These are phyloP conservation scores for Zygoascus bituminiphila DNA, from an alignment of 805 yeast genomes.

Conservation along the genomic window DNA sequence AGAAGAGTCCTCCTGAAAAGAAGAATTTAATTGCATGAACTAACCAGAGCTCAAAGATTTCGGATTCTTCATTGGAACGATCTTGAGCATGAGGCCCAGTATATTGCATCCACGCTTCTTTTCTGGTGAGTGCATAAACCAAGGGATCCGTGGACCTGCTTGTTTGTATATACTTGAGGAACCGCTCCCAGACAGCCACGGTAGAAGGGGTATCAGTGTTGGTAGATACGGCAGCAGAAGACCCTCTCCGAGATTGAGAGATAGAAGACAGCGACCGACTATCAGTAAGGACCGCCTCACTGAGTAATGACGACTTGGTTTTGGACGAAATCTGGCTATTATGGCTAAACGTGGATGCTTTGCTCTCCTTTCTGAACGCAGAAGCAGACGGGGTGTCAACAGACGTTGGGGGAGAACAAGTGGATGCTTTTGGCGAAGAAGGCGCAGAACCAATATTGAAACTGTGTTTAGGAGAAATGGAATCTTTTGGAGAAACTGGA, in stretches of 20 bases:
- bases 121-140: constrained; percentile 22
- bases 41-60: constrained; percentile 26
- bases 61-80: constrained; percentile 11
- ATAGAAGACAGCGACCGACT: not conserved
- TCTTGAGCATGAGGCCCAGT: not conserved
- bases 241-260: not conserved
- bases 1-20: constrained; percentile 22
- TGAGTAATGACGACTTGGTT: not conserved
- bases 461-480: not conserved
- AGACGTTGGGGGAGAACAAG: not conserved
- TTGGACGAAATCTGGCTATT: not conserved
- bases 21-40: constrained; percentile 26
- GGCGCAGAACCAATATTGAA: not conserved
- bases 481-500: not conserved
- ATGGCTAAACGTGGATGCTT: not conserved
- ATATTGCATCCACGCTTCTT: constrained; percentile 27
- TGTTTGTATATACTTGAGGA: constrained; percentile 13
- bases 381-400: not conserved
- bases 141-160: constrained; percentile 20
- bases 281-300: not conserved
- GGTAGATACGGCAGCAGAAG: not conserved
- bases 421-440: not conserved
- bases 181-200: constrained; percentile 12
- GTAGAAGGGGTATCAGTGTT: not conserved
- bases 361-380: not conserved